phyloP scores from a whole-genome alignment of 768 basidiomycete species.

The Boletus rubroflammeus region DNA sequence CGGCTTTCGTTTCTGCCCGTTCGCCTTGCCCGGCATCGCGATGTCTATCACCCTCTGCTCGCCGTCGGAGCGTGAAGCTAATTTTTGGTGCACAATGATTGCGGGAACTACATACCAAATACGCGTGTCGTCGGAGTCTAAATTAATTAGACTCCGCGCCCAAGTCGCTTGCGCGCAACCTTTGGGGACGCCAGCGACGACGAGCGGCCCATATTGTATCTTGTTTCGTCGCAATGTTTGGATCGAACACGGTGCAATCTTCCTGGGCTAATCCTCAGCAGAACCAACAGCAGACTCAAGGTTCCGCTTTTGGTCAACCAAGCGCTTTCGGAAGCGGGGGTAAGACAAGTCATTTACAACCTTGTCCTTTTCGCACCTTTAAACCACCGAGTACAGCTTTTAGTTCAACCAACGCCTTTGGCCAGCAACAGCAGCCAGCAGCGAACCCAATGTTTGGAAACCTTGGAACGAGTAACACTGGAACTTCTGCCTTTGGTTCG shows the following conservation, averaged over 20 bases:
- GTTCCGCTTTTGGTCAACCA: slow-evolving; percentile 69
- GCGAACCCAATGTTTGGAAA: slow-evolving; percentile 83
- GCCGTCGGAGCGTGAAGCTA: neutral
- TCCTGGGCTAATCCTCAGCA: slow-evolving; percentile 68
- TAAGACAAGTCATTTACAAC: slow-evolving; percentile 32
- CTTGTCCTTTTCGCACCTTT: slow-evolving; percentile 25
- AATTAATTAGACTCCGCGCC: slow-evolving; percentile 21
- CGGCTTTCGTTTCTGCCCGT: slow-evolving; percentile 36
- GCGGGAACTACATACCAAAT: slow-evolving; percentile 24
- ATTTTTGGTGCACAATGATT: slow-evolving; percentile 20
- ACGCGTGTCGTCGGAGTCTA: slow-evolving; percentile 11
- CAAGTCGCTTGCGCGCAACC: slow-evolving; percentile 7
- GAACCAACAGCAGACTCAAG: slow-evolving; percentile 52
- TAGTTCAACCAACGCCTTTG: slow-evolving; percentile 53
- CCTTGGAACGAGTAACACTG: slow-evolving; percentile 36
- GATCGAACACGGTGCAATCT: slow-evolving; percentile 46
- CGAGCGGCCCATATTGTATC: slow-evolving; percentile 15
- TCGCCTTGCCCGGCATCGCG: slow-evolving; percentile 51
- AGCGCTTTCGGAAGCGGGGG: slow-evolving; percentile 56
- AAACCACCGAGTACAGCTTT: slow-evolving; percentile 42
- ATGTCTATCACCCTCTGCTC: neutral
- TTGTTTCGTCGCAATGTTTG: slow-evolving; percentile 53
- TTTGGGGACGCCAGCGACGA: slow-evolving; percentile 24
- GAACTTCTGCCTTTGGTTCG: slow-evolving; percentile 38
- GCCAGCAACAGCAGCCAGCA: slow-evolving; percentile 63